Percentiles rank a stretch among this genome's conserved stretches.
These are phyloP conservation scores for Trametes versicolor DNA, from an alignment of 1,284 basidiomycete genomes.

Conservation along the genomic window DNA sequence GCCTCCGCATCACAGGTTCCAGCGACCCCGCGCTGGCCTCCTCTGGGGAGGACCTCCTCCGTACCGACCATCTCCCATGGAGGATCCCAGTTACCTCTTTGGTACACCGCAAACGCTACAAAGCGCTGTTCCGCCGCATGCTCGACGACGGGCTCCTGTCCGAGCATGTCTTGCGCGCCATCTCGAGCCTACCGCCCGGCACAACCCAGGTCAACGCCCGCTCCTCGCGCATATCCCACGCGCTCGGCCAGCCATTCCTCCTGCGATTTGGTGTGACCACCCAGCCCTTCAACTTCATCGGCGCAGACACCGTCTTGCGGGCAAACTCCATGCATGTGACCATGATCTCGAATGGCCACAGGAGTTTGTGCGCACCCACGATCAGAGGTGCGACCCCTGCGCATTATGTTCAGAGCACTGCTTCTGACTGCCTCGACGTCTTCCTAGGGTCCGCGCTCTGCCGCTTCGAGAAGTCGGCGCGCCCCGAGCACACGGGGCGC, in stretches of 20 bases:
- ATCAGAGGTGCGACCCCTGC: too few relatives aligned
- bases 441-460: background rate
- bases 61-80: background rate
- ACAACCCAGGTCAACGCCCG: background rate
- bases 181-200: background rate
- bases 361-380: background rate
- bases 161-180: background rate
- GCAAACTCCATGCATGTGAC: background rate
- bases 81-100: background rate
- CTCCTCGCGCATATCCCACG: background rate
- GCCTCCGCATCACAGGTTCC: background rate
- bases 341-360: too few relatives aligned
- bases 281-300: background rate
- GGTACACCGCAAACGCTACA: background rate
- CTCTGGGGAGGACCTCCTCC: background rate
- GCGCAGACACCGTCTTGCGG: background rate
- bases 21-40: background rate
- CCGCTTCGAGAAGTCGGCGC: background rate
- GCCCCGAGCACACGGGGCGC: background rate
- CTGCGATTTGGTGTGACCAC: background rate
- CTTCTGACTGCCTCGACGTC: background rate
- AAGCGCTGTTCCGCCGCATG: background rate
- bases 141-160: background rate
- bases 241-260: background rate
- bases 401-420: too few relatives aligned